phyloP scores from a whole-genome alignment of 1,139 yeast species.

The Magnusiomyces fungicola region DNA sequence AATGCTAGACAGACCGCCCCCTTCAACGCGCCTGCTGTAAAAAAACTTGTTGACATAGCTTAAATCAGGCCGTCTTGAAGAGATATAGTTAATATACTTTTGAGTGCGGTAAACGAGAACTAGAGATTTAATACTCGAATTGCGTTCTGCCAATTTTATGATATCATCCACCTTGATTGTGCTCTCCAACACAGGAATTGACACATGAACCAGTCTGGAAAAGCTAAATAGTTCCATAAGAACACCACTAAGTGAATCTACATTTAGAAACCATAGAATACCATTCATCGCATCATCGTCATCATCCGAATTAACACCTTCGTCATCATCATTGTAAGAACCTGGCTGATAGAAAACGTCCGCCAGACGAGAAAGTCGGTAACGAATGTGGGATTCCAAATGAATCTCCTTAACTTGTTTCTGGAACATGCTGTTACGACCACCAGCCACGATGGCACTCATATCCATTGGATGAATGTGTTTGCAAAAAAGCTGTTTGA shows the following conservation, averaged over 20 bases:
- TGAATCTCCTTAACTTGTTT: not conserved
- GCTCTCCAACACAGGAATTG: not conserved
- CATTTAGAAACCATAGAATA: conserved; percentile 1
- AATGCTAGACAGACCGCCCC: not conserved
- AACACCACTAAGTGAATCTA: not conserved
- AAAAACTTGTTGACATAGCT: conserved; percentile 2
- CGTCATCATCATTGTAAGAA: not conserved
- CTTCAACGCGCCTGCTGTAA: not conserved
- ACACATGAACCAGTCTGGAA: not conserved
- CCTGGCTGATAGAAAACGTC: not conserved
- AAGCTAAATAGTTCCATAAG: not conserved
- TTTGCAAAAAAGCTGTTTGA: not conserved
- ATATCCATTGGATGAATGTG: conserved; percentile 1
- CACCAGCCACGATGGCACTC: not conserved
- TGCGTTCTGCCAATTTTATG: not conserved
- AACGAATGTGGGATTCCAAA: not conserved
- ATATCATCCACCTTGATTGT: not conserved
- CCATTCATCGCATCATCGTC: conserved; percentile 2
- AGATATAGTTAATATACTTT: not conserved
- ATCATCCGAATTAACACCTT: no score
- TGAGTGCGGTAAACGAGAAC: not conserved
- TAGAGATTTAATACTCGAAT: not conserved
- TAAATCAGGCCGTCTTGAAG: not conserved
- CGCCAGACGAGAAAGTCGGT: not conserved
- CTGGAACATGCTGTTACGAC: not conserved